Percentiles rank a stretch among this genome's conserved stretches.
These are phyloP conservation scores for Phytomonas serpens DNA, from an alignment of 208 protist genomes.

Conservation along the genomic window DNA sequence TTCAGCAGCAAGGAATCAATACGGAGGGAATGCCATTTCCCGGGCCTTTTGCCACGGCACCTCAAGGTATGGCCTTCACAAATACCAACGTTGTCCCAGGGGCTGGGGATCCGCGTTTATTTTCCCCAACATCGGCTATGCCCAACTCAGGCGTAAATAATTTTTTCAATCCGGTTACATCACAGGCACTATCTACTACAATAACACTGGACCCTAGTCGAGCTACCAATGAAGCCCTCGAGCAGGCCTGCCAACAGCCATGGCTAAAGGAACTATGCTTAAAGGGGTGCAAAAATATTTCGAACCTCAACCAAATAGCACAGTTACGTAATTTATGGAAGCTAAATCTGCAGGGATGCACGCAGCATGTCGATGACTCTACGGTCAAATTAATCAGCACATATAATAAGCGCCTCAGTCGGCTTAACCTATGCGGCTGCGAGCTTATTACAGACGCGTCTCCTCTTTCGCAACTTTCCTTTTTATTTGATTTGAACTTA, in stretches of 20 bases:
- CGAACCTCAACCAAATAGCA: conserved; percentile 33
- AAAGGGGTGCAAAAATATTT: conserved; percentile 57
- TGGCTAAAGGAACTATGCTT: conserved; percentile 44
- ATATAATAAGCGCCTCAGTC: conserved; percentile 48
- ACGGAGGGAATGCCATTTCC: not conserved
- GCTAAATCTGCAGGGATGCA: conserved; percentile 61
- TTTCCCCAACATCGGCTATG: not conserved
- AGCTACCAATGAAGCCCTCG: conserved; percentile 45
- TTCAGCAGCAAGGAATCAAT: not conserved
- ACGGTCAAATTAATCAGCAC: conserved; percentile 44
- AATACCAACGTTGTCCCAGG: not conserved
- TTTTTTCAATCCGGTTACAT: not conserved
- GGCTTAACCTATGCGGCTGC: conserved; percentile 65
- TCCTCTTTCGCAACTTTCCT: conserved; percentile 36
- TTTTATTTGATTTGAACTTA: conserved; percentile 63
- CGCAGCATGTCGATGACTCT: conserved; percentile 40
- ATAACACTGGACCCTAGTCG: conserved; percentile 39
- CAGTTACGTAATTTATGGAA: conserved; percentile 54
- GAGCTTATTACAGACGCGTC: conserved; percentile 48
- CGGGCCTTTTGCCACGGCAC: not conserved
- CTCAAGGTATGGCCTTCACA: conserved; percentile 5
- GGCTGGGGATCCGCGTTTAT: not conserved
- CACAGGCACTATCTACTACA: conserved; percentile 16
- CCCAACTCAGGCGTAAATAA: not conserved
- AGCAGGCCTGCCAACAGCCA: conserved; percentile 47